Evolutionary conservation across 495 filamentous ascomycete species (phyloP).

Genomic region (Massariosphaeria phaeospora): DNA sequence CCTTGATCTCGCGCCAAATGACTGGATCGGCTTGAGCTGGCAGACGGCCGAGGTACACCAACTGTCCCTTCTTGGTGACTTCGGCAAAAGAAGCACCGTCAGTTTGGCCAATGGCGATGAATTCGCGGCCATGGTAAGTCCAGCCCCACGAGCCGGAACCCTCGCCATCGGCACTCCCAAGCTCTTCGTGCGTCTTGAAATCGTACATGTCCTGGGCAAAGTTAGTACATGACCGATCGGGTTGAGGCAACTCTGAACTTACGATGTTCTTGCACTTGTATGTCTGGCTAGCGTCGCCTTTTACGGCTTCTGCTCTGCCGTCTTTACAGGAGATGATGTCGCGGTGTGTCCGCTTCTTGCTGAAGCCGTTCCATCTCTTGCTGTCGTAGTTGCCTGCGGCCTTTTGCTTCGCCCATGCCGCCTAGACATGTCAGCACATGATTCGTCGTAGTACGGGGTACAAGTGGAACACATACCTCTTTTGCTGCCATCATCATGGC

Average conservation of each 20-base stretch:
- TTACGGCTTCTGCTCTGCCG: conserved; percentile 14
- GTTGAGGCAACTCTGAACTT: not conserved
- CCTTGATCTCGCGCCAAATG: conserved; percentile 31
- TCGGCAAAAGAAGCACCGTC: conserved; percentile 56
- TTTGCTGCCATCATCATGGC: conserved; percentile 18
- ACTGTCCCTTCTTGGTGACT: conserved; percentile 42
- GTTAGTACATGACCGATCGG: not conserved
- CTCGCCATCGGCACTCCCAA: conserved; percentile 13
- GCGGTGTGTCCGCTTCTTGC: conserved; percentile 4
- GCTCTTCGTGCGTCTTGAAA: conserved; percentile 17
- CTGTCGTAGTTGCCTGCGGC: conserved; percentile 16
- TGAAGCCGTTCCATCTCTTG: conserved; percentile 12
- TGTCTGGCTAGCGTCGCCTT: conserved; percentile 17
- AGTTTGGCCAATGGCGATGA: conserved; percentile 53
- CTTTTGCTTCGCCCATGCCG: conserved; percentile 16
- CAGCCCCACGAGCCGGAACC: conserved; percentile 45
- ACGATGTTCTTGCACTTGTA: conserved; percentile 26
- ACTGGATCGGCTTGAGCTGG: conserved; percentile 2
- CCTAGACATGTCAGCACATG: conserved; percentile 1
- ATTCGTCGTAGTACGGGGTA: not conserved
- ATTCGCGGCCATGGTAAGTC: conserved; percentile 53
- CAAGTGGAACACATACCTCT: conserved; percentile 6
- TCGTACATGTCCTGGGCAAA: conserved; percentile 18
- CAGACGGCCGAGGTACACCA: conserved; percentile 51
- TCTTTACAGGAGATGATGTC: conserved; percentile 12